Base-by-base conservation (phyloP, 768 basidiomycete species). In the Mrakia blollopis region DNA sequence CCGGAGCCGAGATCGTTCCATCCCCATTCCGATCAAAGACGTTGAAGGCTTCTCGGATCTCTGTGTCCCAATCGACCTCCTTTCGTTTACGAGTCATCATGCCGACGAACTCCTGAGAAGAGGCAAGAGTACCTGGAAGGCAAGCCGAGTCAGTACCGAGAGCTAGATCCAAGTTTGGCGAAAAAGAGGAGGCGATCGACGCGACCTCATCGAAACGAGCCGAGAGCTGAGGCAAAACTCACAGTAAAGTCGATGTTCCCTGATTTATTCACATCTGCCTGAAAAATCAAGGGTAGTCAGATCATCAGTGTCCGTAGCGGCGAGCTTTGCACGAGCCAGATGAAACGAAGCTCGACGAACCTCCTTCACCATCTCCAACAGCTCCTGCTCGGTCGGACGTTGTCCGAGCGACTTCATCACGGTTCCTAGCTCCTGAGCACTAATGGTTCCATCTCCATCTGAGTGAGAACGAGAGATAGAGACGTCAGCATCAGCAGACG, bases 371-470 rank as follows among this genome's bases (percentile, higher is more conserved):
- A 68, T 68, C 10, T 44, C 65, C 2, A 68, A 23, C 2, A 68
- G 25, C 25, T 68, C 35, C 18, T 44, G 16, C 25, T 68, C 37
- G 10, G 65, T 44, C 23, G 65, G 65, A 25, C 25, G 18, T 9
- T 68, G 65, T 6, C 65, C 65, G 1, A 68, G 37, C 0, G 37
- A 39, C 25, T 25, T 44, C 65, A 68, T 68, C 1, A 68, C 65
- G 13, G 65, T 68, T 6, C 65, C 65, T 25, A 68, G 65, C 65
- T 68, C 65, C 6, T 25, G 25, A 8, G 65, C 65, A n/a, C 35
- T 39, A 39, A 68, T 68, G 11, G 65, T 68, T 9, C 65, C 65
- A 23, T 68, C 65, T 14, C 65, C 65, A 41, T 68, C 65, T 68
- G 35, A 32, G 6, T 2, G 16, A 68, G n/a, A 10, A 1, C 3